phyloP scores from a whole-genome alignment of 2,329 filamentous ascomycete species.

The Trichoderma sp. region DNA sequence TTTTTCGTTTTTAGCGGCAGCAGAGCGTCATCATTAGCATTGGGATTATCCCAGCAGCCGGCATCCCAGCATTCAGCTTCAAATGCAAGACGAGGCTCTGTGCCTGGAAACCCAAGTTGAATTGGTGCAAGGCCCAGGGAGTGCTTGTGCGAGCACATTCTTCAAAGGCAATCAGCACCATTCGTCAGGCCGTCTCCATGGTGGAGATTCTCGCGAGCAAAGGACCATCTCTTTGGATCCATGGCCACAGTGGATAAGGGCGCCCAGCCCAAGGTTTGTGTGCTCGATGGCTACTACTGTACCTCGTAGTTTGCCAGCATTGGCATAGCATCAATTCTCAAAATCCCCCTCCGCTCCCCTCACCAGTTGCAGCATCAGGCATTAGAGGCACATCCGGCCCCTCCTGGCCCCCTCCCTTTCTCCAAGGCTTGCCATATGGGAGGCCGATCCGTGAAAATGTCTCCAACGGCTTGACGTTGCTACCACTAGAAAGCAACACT shows the following conservation, averaged over 20 bases:
- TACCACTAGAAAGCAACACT: conserved; percentile 14
- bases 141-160: neutral
- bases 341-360: conserved; percentile 16
- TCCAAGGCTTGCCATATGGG: conserved; percentile 16
- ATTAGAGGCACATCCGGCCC: conserved; percentile 15
- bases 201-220: conserved; percentile 12
- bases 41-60: conserved; percentile 15
- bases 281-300: conserved; percentile 8
- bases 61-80: conserved; percentile 20
- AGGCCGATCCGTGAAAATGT: conserved; percentile 19
- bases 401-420: conserved; percentile 22
- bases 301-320: neutral
- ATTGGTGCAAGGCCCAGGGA: neutral
- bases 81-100: conserved; percentile 22
- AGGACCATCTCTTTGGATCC: conserved; percentile 1
- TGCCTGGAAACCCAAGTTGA: neutral
- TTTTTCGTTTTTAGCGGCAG: conserved; percentile 10
- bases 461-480: conserved; percentile 21
- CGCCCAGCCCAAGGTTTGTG: conserved; percentile 9
- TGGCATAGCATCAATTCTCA: neutral
- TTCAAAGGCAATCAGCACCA: neutral
- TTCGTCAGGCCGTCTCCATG: conserved; percentile 1
- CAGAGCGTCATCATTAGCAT: conserved; percentile 1
- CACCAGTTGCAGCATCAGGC: conserved; percentile 10
- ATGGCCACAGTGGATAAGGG: conserved; percentile 4